Conservation (phyloP, 768 basidiomycete species). For the Boletus sp. region DNA sequence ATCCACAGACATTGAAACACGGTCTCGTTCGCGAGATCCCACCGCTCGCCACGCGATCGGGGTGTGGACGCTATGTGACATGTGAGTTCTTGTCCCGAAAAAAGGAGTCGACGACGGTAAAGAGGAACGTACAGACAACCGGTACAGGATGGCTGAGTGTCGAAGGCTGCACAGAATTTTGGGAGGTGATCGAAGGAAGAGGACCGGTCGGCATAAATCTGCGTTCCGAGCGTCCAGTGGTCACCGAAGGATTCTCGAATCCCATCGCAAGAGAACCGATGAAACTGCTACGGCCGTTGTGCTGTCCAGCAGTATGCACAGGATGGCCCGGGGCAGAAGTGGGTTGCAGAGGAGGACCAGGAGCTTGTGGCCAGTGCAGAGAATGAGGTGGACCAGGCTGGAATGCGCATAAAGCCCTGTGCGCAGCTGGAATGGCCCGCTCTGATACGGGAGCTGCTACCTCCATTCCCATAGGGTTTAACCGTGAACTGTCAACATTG, state of each 20-base stretch:
- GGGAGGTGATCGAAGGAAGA: not conserved
- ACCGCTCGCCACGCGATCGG: constrained; percentile 9
- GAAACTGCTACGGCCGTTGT: not conserved
- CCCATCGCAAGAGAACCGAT: not conserved
- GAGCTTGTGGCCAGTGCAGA: not conserved
- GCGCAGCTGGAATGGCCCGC: not conserved
- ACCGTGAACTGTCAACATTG: not conserved
- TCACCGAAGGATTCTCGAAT: not conserved
- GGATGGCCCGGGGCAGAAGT: not conserved
- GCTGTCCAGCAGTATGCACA: not conserved
- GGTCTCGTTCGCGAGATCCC: not conserved
- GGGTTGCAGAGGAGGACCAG: constrained; percentile 1
- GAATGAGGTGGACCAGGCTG: not conserved
- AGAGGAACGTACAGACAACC: constrained; percentile 9
- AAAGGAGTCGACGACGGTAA: not conserved
- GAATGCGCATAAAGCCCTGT: not conserved
- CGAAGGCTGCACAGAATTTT: not conserved
- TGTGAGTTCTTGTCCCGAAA: constrained; percentile 1
- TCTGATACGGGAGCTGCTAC: not conserved
- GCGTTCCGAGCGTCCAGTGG: not conserved
- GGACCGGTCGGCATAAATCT: not conserved
- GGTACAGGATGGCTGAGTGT: not conserved
- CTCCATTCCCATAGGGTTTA: not conserved
- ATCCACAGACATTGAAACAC: constrained; percentile 25
- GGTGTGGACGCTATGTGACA: constrained; percentile 6